phyloP scores from a whole-genome alignment of 2,329 filamentous ascomycete species.

The Xylaria sp. region DNA sequence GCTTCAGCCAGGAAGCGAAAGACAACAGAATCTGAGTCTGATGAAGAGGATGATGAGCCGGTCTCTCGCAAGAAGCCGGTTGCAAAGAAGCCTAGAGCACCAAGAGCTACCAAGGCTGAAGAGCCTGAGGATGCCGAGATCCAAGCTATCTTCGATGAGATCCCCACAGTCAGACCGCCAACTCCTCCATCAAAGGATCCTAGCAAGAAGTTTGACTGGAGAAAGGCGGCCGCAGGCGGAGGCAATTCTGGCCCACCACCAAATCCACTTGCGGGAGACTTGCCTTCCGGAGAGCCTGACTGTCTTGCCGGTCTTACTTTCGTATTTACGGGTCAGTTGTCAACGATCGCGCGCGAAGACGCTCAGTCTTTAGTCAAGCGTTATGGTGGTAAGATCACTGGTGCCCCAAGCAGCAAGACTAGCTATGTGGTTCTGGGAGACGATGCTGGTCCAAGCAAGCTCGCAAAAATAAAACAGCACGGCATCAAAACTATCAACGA shows the following conservation, averaged over 20 bases:
- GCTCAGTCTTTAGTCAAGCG: constrained; percentile 81
- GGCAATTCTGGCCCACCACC: constrained; percentile 60
- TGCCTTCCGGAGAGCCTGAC: constrained; percentile 80
- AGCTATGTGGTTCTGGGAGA: constrained; percentile 86
- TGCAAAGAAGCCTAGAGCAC: constrained; percentile 53
- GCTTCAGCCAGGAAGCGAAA: constrained; percentile 51
- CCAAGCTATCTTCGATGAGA: constrained; percentile 80
- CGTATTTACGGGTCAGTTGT: constrained; percentile 88
- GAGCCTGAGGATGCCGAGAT: constrained; percentile 64
- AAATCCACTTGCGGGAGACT: constrained; percentile 58
- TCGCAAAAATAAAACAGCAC: constrained; percentile 74
- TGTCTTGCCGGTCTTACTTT: constrained; percentile 87
- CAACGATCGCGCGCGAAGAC: constrained; percentile 76
- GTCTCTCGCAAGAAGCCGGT: constrained; percentile 48
- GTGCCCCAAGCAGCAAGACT: constrained; percentile 84
- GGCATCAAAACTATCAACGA: constrained; percentile 91
- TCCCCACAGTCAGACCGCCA: constrained; percentile 76
- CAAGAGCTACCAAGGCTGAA: constrained; percentile 59
- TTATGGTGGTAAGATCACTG: constrained; percentile 87
- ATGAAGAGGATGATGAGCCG: constrained; percentile 54
- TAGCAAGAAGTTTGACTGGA: constrained; percentile 75
- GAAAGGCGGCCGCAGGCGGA: constrained; percentile 52
- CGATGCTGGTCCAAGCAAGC: constrained; percentile 89
- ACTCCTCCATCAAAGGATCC: constrained; percentile 71
- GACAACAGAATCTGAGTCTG: constrained; percentile 48